Conservation (phyloP, 306 rosid species). For the Ammopiptanthus mongolicus region DNA sequence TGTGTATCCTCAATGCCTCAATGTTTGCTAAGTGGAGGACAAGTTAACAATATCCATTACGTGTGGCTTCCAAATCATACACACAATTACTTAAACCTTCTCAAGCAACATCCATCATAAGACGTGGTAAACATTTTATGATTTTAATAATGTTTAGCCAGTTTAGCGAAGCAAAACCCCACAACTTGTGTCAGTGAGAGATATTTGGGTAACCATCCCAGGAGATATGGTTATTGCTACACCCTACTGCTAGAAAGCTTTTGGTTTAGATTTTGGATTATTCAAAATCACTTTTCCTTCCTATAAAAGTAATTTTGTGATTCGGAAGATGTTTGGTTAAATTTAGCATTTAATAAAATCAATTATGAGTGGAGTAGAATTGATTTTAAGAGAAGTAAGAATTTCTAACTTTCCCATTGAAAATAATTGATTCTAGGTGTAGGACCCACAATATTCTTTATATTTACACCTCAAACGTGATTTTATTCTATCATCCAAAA, state of each 20-base stretch:
- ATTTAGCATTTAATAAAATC: too few species aligned
- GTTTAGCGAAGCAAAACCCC: conserved; percentile 14
- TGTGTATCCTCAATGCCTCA: conserved; percentile 8
- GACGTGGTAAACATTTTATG: conserved; percentile 23
- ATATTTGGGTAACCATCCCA: not conserved
- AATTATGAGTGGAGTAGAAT: too few species aligned
- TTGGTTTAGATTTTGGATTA: too few species aligned
- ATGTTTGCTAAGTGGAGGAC: conserved; percentile 30
- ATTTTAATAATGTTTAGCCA: conserved; percentile 11
- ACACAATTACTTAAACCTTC: conserved; percentile 12
- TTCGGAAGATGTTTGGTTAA: too few species aligned
- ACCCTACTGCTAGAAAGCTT: conserved; percentile 19
- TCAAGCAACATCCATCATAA: conserved; percentile 22
- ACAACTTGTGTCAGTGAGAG: conserved; percentile 39
- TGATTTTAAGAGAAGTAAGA: too few species aligned
- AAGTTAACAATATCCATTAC: conserved; percentile 24
- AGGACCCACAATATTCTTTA: too few species aligned
- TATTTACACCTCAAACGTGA: too few species aligned
- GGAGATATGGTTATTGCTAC: conserved; percentile 26
- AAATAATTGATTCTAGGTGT: too few species aligned
- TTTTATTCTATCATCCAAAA: too few species aligned
- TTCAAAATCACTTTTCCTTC: too few species aligned
- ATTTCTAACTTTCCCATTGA: too few species aligned
- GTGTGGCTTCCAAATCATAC: conserved; percentile 32
- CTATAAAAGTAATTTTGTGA: too few species aligned